Conservation (phyloP, 2,329 filamentous ascomycete species). For the Trichoderma endophyticum region DNA sequence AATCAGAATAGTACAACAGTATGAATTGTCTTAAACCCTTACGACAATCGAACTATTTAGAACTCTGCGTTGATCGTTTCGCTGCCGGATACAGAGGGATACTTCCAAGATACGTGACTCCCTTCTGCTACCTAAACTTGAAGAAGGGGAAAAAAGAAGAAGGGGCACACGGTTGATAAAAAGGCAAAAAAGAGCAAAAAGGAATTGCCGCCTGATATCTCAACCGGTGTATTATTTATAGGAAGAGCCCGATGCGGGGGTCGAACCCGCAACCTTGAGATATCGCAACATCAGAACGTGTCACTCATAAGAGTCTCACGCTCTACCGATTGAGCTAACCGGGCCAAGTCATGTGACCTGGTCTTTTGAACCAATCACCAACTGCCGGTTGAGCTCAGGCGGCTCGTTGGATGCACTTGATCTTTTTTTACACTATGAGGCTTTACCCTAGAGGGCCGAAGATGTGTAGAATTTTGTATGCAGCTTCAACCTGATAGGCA, state of each 20-base stretch:
- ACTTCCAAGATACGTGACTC: neutral
- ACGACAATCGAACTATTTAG: neutral
- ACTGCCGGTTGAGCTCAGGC: neutral
- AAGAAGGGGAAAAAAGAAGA: neutral
- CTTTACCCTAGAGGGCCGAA: neutral
- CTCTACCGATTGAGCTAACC: constrained; percentile 54
- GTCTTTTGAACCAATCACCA: neutral
- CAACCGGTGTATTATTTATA: constrained; percentile 25
- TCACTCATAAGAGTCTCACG: constrained; percentile 62
- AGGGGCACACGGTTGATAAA: too few relatives aligned
- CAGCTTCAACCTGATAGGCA: neutral
- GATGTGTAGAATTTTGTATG: neutral
- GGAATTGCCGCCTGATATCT: neutral
- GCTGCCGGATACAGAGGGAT: neutral
- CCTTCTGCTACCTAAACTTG: neutral
- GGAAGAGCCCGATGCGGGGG: constrained; percentile 42
- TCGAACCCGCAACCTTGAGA: constrained; percentile 58
- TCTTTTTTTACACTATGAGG: neutral
- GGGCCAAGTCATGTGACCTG: constrained; percentile 24
- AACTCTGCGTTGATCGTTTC: neutral
- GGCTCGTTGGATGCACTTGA: neutral
- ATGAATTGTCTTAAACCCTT: neutral
- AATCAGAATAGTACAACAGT: neutral
- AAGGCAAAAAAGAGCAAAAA: neutral
- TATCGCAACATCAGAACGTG: constrained; percentile 24